These are phyloP conservation scores for Skeletonema potamos DNA, from an alignment of 108 stramenopile species.

Conservation along the genomic window DNA sequence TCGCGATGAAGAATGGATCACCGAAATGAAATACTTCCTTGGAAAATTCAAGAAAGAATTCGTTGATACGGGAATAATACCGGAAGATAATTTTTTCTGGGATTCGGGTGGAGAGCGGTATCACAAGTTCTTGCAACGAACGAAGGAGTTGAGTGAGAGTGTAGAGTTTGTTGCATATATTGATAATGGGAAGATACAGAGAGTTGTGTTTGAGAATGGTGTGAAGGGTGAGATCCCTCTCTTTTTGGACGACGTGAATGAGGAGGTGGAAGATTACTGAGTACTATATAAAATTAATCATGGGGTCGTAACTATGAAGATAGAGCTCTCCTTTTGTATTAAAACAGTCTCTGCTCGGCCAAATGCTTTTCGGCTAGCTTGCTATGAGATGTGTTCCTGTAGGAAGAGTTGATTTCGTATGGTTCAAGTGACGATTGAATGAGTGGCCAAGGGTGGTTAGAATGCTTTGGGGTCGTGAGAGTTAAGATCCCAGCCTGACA, in stretches of 20 bases:
- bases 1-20: constrained; percentile 81
- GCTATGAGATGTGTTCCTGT: constrained; percentile 53
- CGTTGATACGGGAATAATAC: constrained; percentile 52
- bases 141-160: constrained; percentile 45
- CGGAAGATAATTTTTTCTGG: constrained; percentile 76
- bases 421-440: constrained; percentile 57
- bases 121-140: constrained; percentile 43
- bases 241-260: constrained; percentile 35
- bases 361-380: constrained; percentile 58
- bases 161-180: constrained; percentile 49
- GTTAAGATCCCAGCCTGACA: constrained; percentile 48
- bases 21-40: constrained; percentile 83
- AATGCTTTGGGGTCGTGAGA: constrained; percentile 45
- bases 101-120: constrained; percentile 41
- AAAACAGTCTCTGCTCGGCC: constrained; percentile 26
- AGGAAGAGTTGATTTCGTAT: constrained; percentile 52
- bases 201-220: constrained; percentile 30
- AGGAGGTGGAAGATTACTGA: not conserved
- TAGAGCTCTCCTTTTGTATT: not conserved
- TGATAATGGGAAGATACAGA: constrained; percentile 33
- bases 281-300: not conserved
- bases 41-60: constrained; percentile 57
- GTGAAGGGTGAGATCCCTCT: constrained; percentile 22
- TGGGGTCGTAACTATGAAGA: not conserved
- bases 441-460: constrained; percentile 54